A percentile compares a stretch with the other conserved stretches of the same genome.
phyloP scores from a whole-genome alignment of 2,329 filamentous ascomycete species.

The Lecanicillium sp. region DNA sequence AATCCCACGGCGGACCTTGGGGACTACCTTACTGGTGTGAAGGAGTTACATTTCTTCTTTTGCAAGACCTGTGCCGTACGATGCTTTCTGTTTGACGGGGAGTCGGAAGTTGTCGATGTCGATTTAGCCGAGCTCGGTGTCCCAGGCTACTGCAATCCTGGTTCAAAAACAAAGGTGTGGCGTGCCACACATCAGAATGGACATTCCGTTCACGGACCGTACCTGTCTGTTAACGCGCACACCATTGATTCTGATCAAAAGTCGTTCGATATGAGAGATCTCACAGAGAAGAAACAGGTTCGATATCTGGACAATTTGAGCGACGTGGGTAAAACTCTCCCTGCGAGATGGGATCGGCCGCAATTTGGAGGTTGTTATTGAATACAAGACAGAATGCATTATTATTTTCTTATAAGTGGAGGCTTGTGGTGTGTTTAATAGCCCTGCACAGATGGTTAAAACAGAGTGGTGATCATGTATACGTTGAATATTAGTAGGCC shows the following conservation, averaged over 20 bases:
- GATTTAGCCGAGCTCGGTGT: conserved; percentile 13
- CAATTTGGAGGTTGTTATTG: conserved; percentile 14
- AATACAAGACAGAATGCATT: too few species aligned
- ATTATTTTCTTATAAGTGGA: too few species aligned
- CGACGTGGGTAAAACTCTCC: conserved; percentile 5
- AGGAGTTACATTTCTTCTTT: conserved; percentile 33
- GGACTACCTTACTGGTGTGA: conserved; percentile 28
- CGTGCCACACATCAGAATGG: too few species aligned
- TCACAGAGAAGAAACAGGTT: conserved; percentile 25
- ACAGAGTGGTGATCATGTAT: too few species aligned
- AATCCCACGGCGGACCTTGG: conserved; percentile 28
- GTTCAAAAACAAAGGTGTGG: neutral
- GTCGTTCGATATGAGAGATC: conserved; percentile 27
- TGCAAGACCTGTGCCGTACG: conserved; percentile 37
- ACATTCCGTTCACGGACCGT: too few species aligned
- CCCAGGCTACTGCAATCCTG: neutral
- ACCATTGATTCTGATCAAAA: conserved; percentile 28
- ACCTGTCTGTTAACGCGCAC: conserved; percentile 30
- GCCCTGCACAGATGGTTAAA: too few species aligned
- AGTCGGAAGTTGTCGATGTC: conserved; percentile 17
- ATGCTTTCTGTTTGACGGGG: conserved; percentile 31
- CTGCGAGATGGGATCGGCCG: conserved; percentile 9
- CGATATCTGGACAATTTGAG: conserved; percentile 15
- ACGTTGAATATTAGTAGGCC: too few species aligned
- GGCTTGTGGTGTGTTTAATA: too few species aligned